phyloP scores from a whole-genome alignment of 495 filamentous ascomycete species.

The Monascus purpureus region DNA sequence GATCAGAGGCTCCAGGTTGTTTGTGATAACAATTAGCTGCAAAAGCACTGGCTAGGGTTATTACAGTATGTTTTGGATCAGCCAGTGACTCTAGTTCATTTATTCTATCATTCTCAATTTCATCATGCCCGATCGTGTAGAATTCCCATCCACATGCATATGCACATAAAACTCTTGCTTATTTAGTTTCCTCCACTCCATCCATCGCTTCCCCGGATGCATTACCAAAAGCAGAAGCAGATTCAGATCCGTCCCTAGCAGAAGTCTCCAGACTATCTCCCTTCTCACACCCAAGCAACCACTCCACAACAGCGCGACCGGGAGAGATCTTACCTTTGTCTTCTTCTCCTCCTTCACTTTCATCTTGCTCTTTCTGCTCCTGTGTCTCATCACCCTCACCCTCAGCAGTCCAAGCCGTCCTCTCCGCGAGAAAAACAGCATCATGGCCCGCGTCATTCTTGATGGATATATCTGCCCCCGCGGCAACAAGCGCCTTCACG shows the following conservation, averaged over 20 bases:
- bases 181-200: background rate
- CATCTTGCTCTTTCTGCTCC: conserved; percentile 13
- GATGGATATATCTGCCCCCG: conserved; percentile 58
- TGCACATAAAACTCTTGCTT: too few relatives aligned
- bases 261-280: conserved; percentile 20
- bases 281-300: conserved; percentile 30
- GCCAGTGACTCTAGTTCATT: too few relatives aligned
- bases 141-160: background rate
- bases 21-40: too few relatives aligned
- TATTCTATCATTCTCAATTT: too few relatives aligned
- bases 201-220: background rate
- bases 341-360: conserved; percentile 13
- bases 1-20: too few relatives aligned
- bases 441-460: conserved; percentile 75
- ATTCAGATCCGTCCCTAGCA: conserved; percentile 2
- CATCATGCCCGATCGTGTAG: too few relatives aligned
- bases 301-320: conserved; percentile 28
- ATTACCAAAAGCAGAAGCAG: too few relatives aligned
- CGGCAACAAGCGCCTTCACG: conserved; percentile 60
- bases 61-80: too few relatives aligned
- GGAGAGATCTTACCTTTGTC: conserved; percentile 5
- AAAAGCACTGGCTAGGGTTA: too few relatives aligned
- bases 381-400: conserved; percentile 8
- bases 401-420: conserved; percentile 31
- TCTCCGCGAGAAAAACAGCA: conserved; percentile 72